Base-by-base conservation (phyloP, 2,329 filamentous ascomycete species). In the Coniosporium tulheliwenetii region DNA sequence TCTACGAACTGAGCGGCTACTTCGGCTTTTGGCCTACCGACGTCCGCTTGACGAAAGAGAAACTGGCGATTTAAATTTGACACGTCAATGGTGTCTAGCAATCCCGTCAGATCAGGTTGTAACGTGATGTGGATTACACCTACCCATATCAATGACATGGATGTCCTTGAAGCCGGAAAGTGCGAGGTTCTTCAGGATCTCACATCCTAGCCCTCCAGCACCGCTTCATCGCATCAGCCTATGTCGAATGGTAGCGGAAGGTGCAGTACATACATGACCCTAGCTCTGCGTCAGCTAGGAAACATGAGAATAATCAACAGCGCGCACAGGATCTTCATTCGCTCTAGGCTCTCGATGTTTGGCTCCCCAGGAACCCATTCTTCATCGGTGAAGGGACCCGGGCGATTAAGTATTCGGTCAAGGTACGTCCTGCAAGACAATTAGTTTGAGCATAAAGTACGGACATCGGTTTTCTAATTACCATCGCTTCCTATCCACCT, bases 41-140 rank as follows among this genome's bases (percentile, higher is more conserved):
- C 89, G 58, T 98, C 91, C 44, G 77, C 70, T 51, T 87, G 75
- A 15, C 91, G 84, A 63, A 98, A 98, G 44, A 98, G 76, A 56
- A 98, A 98, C 54, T 98, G 91, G 35, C 91, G 81, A 62, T 98
- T 98, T 15, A 98, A 73, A 59, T 98, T 98, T 39, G 87, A 95
- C 45, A 98, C 89, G 56, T 98, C 91, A 60, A 98, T 98, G 1
- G 89, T 98, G 61, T 98, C 86, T 85, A 26, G 19, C 19, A 26
- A 26, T 7, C 19, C 19, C 19, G 19, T 46, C 49, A 19, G 8
- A 30, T 13, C 10, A 15, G 33, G 15, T 30, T 42, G 39, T 37
- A 29, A 5, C n/a, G 39, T 51, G 45, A 37, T 7, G 36, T 16
- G 15, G n/a, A 26, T 7, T 2, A 29, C 16, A 39, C 69, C 43